phyloP scores from a whole-genome alignment of 139 green algal species.

The Chlamydomonas eustigma region DNA sequence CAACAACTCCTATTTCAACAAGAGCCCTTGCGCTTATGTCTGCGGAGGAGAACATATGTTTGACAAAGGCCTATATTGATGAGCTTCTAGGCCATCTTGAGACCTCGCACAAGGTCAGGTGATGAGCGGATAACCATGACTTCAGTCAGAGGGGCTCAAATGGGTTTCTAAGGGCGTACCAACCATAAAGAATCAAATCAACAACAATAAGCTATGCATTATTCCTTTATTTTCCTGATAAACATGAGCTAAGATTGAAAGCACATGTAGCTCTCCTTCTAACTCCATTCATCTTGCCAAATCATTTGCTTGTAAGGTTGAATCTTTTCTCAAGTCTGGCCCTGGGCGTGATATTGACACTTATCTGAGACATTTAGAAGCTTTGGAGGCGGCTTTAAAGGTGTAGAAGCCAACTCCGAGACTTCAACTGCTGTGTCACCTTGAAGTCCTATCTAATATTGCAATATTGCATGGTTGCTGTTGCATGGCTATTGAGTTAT shows the following conservation, averaged over 20 bases:
- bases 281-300: conserved; percentile 5
- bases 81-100: not conserved
- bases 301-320: conserved; percentile 12
- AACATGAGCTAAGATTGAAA: not conserved
- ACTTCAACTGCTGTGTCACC: not conserved
- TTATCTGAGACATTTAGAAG: not conserved
- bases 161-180: no score
- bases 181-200: no score
- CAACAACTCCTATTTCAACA: not conserved
- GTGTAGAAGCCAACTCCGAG: no score
- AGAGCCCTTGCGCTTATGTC: not conserved
- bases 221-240: no score
- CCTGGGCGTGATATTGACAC: conserved; percentile 12
- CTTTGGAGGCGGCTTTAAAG: conserved; percentile 2
- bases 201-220: no score
- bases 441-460: not conserved
- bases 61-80: not conserved
- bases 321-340: conserved; percentile 18
- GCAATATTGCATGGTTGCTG: not conserved
- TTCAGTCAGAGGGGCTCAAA: not conserved
- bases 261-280: not conserved
- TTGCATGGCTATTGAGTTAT: not conserved
- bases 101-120: not conserved
- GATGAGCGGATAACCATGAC: not conserved
- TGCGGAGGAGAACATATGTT: not conserved